Evolutionary conservation across 805 yeast species (phyloP).

Genomic region (Trichomonascus vanleenenianus): DNA sequence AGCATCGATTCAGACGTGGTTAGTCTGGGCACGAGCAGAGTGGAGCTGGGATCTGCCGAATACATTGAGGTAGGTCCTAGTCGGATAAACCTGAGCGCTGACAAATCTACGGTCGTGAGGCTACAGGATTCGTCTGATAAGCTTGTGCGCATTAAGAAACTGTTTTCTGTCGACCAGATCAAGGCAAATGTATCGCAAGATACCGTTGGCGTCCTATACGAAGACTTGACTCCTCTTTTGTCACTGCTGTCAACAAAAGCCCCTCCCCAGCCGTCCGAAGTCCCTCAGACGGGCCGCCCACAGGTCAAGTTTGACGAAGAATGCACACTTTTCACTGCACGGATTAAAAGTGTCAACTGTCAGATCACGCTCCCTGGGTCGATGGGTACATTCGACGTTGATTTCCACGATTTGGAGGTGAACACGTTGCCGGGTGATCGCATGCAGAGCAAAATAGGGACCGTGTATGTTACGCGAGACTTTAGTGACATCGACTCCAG

Average conservation of each 20-base stretch:
- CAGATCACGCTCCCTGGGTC: background rate
- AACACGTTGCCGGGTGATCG: background rate
- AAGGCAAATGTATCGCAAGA: background rate
- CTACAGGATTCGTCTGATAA: background rate
- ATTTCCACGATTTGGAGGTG: background rate
- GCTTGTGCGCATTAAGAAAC: too few species aligned
- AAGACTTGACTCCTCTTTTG: background rate
- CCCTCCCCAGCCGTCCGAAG: background rate
- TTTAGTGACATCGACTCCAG: slow-evolving; percentile 12
- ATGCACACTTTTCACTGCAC: background rate
- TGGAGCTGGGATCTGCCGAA: too few species aligned
- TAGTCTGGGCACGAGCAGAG: too few species aligned
- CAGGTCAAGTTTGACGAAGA: background rate
- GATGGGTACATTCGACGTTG: slow-evolving; percentile 1
- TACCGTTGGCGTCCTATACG: background rate
- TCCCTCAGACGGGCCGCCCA: background rate
- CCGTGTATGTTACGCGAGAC: slow-evolving; percentile 12
- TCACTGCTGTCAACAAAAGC: background rate
- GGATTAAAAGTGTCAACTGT: slow-evolving; percentile 1
- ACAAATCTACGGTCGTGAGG: background rate
- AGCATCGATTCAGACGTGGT: too few species aligned
- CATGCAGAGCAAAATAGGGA: background rate
- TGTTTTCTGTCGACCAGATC: background rate
- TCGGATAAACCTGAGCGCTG: too few species aligned
- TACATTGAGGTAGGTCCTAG: too few species aligned